Conservation (phyloP, 441 rosid species). For the Adansonia gregorii region DNA sequence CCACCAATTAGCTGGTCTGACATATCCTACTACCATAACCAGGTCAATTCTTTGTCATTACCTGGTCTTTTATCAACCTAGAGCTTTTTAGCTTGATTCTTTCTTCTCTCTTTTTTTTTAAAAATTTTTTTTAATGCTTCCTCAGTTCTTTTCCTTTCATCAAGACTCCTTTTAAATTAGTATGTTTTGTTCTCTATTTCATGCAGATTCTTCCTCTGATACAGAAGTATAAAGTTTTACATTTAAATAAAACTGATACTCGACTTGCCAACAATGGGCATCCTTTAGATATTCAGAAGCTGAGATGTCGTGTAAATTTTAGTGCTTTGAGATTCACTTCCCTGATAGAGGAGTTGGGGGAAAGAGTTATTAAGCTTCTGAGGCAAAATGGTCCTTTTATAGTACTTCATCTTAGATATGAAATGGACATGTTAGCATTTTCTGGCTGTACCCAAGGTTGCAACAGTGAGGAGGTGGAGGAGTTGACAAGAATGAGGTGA, state of each 20-base stretch:
- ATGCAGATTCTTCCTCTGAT: constrained; percentile 87
- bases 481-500: constrained; percentile 92
- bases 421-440: constrained; percentile 97
- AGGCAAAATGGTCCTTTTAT: constrained; percentile 81
- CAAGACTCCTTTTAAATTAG: constrained; percentile 1
- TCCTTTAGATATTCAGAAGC: constrained; percentile 74
- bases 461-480: constrained; percentile 79
- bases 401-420: constrained; percentile 88
- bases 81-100: background rate
- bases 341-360: constrained; percentile 89
- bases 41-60: constrained; percentile 45
- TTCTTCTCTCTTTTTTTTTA: background rate
- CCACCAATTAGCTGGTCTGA: constrained; percentile 97
- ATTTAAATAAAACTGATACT: constrained; percentile 82
- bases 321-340: constrained; percentile 79
- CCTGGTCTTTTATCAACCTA: background rate
- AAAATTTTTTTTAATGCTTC: background rate
- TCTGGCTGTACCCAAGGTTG: constrained; percentile 93
- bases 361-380: constrained; percentile 69
- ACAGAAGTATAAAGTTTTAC: constrained; percentile 78
- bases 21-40: constrained; percentile 81
- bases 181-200: background rate
- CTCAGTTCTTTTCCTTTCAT: background rate
- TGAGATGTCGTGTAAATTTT: constrained; percentile 85
- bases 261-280: constrained; percentile 81